Base-by-base conservation (phyloP, 345 rosid species). In the Bruguiera sexangula region DNA sequence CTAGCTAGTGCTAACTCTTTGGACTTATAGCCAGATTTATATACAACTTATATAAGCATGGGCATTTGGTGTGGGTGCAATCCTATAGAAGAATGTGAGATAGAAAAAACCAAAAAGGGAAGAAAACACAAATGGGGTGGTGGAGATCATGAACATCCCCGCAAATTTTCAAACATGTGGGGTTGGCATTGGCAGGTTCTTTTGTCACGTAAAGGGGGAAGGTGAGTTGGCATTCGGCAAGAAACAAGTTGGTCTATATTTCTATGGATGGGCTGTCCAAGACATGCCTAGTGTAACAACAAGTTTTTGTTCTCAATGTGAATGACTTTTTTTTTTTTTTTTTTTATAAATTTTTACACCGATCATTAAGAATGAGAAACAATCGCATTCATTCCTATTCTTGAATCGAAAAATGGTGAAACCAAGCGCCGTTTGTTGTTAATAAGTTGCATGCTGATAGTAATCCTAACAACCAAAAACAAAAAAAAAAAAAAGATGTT, bases 101-200 rank as follows among this genome's bases (percentile, higher is more conserved):
- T 43, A 3, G 18, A 43, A 43, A 43, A 43, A 43, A 11, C 30
- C 3, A 22, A 2, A 22, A 22, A 9, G 30, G 10, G 15, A 22
- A 36, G 48, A 27, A 52, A 39, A 61, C 19, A 21, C 6, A 48
- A 64, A 21, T 29, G 22, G 59, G 60, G 29, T 54, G 29, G 72
- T 24, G 69, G 71, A 63, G 65, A 57, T 36, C 66, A 63, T 72
- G 58, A 69, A 57, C 53, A 9, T 22, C 24, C 53, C 50, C 26
- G 15, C 30, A 22, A 27, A 66, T 24, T 54, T 72, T 80, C 62
- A 69, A 60, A 50, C 2, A 60, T 58, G 83, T 76, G 82, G 84
- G 81, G 81, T 69, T 74, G 77, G 64, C 69, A 74, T 63, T 65
- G 72, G 56, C 55, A 43, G 70, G 67, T 73, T 62, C 80, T 78